phyloP scores from a whole-genome alignment of 306 rosid genomes.

The Prunus davidiana region DNA sequence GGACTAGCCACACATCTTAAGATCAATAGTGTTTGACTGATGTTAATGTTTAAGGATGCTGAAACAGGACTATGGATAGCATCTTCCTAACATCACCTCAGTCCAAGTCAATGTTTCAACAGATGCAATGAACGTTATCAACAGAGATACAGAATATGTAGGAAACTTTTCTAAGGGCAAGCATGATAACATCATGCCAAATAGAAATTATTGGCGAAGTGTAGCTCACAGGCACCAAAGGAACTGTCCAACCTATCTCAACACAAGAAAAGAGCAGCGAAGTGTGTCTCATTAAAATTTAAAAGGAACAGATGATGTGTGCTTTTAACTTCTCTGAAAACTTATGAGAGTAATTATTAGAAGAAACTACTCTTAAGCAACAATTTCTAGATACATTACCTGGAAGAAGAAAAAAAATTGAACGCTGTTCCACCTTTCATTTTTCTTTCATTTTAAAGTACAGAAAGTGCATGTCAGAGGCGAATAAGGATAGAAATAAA shows the following conservation, averaged over 20 bases:
- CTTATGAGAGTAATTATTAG: neutral
- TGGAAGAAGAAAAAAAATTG: too few relatives aligned
- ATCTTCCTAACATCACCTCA: neutral
- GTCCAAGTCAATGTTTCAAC: neutral
- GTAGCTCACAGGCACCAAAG: neutral
- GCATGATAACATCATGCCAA: neutral
- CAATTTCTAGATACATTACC: too few relatives aligned
- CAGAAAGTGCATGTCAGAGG: too few relatives aligned
- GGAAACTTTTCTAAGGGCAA: neutral
- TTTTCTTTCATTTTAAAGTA: too few relatives aligned
- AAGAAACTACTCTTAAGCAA: neutral
- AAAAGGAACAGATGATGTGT: too few relatives aligned
- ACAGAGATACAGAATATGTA: neutral
- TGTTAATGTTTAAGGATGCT: neutral
- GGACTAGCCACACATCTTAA: neutral
- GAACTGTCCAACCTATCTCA: neutral
- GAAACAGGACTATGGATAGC: neutral
- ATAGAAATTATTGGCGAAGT: neutral
- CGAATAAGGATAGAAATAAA: too few relatives aligned
- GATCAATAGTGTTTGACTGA: neutral
- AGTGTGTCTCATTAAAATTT: neutral
- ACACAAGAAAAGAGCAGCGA: neutral
- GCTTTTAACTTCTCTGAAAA: neutral
- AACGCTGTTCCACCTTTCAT: too few relatives aligned
- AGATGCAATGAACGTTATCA: neutral